Evolutionary conservation across 352 stramenopile genomes (phyloP), one percentile per base, ranked within the genome.

Genomic region (Globisporangium heterothallicum): DNA sequence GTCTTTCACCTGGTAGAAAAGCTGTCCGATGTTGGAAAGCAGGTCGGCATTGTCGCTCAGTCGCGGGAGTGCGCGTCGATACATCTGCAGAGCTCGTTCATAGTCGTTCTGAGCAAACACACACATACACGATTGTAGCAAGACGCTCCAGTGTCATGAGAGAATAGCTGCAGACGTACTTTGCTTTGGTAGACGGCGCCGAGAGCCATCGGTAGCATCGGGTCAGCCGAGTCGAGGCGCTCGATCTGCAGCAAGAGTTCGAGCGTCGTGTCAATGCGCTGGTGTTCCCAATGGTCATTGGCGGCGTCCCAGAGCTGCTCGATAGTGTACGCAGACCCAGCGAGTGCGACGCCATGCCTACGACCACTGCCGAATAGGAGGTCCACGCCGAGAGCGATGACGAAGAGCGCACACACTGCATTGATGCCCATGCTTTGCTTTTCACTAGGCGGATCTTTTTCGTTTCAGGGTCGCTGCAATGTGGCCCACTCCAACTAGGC

Each of bases 171-270:
- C 32, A 36, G 25, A 35, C 30, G 21, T 21, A 68, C 60, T 32
- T 61, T 59, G 46, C 49, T 44, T 3, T 65, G 64, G 38, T 65
- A 63, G 45, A 76, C 52, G 12, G 66, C 52, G n/a, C 61, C 70
- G 3, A 70, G 58, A 0, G 60, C 63, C 44, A 68, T 35, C 16
- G 43, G 61, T 12, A 59, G 49, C 13, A 44, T 49, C 21, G 59
- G 53, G 43, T 69, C 47, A 24, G 52, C 48, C 0, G 70, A 64
- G 34, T 58, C n/a, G 38, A 66, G 42, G 3, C 16, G 45, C 34
- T 71, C 44, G 30, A 73, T 68, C 19, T 56, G 42, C 49, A 58
- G 43, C 53, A 76, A 49, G n/a, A 68, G 21, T 19, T n/a, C 29
- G 22, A 76, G 42, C n/a, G 51, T 51, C 48, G 58, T 57, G 38